These are phyloP conservation scores for Leccinum brunneo-olivaceum DNA, from an alignment of 1,284 basidiomycete genomes.

Conservation along the genomic window DNA sequence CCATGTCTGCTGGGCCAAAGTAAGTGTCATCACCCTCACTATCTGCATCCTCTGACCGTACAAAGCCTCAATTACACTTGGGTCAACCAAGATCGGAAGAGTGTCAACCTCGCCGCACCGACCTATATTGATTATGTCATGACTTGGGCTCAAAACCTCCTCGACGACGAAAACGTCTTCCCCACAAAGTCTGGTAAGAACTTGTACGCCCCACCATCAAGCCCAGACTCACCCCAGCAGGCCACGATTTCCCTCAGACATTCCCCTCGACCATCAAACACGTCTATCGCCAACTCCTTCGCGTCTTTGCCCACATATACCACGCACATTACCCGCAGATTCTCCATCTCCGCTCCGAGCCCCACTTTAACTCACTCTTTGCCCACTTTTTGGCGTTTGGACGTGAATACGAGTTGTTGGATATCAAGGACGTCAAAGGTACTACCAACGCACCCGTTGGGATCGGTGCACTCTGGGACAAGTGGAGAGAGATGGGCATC, in stretches of 20 bases:
- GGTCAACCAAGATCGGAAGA: conserved; percentile 94
- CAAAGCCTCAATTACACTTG: conserved; percentile 91
- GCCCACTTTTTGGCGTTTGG: conserved; percentile 96
- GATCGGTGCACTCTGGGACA: conserved; percentile 83
- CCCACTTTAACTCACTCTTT: conserved; percentile 97
- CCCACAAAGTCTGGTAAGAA: conserved; percentile 89
- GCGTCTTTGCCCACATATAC: conserved; percentile 97
- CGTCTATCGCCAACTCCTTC: conserved; percentile 93
- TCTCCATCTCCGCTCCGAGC: conserved; percentile 90
- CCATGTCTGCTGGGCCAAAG: conserved; percentile 90
- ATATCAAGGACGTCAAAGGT: conserved; percentile 85
- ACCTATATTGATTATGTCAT: conserved; percentile 99
- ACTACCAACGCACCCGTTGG: conserved; percentile 56
- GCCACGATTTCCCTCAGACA: conserved; percentile 83
- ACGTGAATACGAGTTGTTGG: conserved; percentile 87
- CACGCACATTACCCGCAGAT: conserved; percentile 91
- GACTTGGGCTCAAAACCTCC: conserved; percentile 94
- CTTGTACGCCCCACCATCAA: neutral
- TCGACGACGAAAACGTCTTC: conserved; percentile 90
- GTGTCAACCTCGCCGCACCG: conserved; percentile 88
- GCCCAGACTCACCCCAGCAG: conserved; percentile 32
- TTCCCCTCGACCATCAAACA: conserved; percentile 95
- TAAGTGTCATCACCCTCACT: conserved; percentile 37
- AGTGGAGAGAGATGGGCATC: conserved; percentile 81
- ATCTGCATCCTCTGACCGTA: neutral